Conservation (phyloP, 495 filamentous ascomycete genomes). For the Wilcoxina mikolae region DNA sequence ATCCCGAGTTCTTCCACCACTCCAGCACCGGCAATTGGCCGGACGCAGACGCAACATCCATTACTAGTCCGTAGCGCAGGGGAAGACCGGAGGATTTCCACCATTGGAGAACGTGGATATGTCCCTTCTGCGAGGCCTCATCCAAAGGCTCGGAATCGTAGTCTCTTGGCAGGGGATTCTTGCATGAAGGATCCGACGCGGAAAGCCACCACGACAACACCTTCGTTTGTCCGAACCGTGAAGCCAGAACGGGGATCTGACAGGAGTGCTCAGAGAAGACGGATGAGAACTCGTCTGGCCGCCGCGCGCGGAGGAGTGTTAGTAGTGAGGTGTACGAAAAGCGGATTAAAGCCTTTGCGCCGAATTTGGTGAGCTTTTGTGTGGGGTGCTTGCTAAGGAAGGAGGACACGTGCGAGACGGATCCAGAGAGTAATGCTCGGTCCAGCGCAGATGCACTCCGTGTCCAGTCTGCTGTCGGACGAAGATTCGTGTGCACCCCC, state of each 20-base stretch:
- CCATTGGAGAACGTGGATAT: conserved; percentile 76
- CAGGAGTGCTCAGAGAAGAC: conserved; percentile 43
- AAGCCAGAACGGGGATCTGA: conserved; percentile 30
- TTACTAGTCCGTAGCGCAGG: conserved; percentile 67
- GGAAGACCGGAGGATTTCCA: conserved; percentile 70
- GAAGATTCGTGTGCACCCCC: conserved; percentile 60
- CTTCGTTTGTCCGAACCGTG: conserved; percentile 68
- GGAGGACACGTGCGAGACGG: conserved; percentile 43
- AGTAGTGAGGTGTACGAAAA: conserved; percentile 69
- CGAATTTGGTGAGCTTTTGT: conserved; percentile 59
- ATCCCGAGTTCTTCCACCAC: conserved; percentile 66
- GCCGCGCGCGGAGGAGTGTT: conserved; percentile 60
- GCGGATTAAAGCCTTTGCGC: conserved; percentile 79
- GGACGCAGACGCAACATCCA: conserved; percentile 70
- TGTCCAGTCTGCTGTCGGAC: conserved; percentile 58
- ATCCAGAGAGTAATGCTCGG: conserved; percentile 61
- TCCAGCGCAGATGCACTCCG: conserved; percentile 46
- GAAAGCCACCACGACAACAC: conserved; percentile 74
- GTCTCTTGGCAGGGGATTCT: conserved; percentile 38
- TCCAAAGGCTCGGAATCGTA: conserved; percentile 69
- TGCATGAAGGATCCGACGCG: conserved; percentile 7
- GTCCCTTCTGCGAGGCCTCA: conserved; percentile 67
- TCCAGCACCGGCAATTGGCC: conserved; percentile 71
- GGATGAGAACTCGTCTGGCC: conserved; percentile 65
- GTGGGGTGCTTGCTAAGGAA: conserved; percentile 36